Conservation (phyloP, 1,284 basidiomycete genomes). For the Mycena citricolor region DNA sequence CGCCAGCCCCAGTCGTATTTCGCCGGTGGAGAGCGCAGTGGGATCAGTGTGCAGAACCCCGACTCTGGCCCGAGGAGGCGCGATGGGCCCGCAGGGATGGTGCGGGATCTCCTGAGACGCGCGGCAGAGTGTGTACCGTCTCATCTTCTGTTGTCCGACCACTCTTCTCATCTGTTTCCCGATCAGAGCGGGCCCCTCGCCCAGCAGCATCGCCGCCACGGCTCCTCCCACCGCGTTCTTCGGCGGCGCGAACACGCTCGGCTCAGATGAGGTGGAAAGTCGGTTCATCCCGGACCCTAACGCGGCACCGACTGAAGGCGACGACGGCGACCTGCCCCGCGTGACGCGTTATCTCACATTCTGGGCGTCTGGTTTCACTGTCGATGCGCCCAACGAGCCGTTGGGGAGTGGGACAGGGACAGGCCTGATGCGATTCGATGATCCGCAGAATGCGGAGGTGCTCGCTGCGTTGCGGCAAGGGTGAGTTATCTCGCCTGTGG, state of each 20-base stretch:
- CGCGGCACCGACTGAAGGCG: constrained; percentile 27
- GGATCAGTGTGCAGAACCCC: constrained; percentile 89
- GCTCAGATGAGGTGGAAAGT: constrained; percentile 82
- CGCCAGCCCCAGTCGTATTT: constrained; percentile 56
- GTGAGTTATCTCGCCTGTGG: constrained; percentile 40
- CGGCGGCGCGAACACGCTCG: constrained; percentile 81
- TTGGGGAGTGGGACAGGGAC: too few species aligned
- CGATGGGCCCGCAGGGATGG: constrained; percentile 57
- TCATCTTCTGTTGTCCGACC: neutral
- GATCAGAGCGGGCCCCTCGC: constrained; percentile 44
- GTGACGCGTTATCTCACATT: constrained; percentile 84
- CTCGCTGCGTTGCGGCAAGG: constrained; percentile 82
- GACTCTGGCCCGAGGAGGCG: constrained; percentile 34
- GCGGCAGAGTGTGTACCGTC: constrained; percentile 68
- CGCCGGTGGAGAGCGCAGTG: constrained; percentile 89
- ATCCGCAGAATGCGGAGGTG: constrained; percentile 75
- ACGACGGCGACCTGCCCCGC: constrained; percentile 34
- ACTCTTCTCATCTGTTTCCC: neutral
- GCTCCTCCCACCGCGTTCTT: constrained; percentile 45
- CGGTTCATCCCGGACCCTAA: constrained; percentile 69
- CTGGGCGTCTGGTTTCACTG: constrained; percentile 92
- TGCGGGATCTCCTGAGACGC: constrained; percentile 79
- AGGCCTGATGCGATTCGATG: constrained; percentile 83
- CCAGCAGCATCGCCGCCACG: constrained; percentile 27
- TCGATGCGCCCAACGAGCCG: constrained; percentile 81